Base-by-base conservation (phyloP, 2,329 filamentous ascomycete species). In the Westerdykella aurantiaca region DNA sequence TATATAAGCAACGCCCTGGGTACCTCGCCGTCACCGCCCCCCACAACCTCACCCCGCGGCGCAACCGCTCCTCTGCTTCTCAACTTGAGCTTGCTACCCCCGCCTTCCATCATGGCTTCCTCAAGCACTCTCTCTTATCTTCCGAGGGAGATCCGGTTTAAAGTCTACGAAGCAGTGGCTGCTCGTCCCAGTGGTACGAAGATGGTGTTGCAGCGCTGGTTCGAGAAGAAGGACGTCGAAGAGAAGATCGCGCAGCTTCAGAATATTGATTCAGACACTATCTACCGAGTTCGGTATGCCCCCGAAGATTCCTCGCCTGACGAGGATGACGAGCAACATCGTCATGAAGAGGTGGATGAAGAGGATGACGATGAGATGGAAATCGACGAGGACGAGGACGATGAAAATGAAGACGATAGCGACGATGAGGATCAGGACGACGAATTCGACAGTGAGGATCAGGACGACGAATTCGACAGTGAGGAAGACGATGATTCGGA, bases 61-160 rank as follows among this genome's bases (percentile, higher is more conserved):
- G 10, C 25, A 29, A 29, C 25, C 25, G 25, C 25, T 29, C 7
- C 25, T 29, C 25, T 29, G 9, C 11, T 29, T 29, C 25, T 29
- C 25, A 29, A 10, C 11, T 7, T 10, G 25, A 29, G 11, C 7
- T 7, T 12, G 11, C 25, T 5, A 12, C 25, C 25, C 25, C 25
- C 9, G 25, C 25, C 25, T 12, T 29, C 25, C 25, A 7, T 29
- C 25, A 29, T 29, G 25, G 25, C 25, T 29, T 9, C 25, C 25
- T 29, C 33, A 18, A 13, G 40, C 7, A 43, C 43, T 14, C 43
- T 66, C 21, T 49, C 58, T 44, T 39, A 17, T 40, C 50, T 65
- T 9, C 63, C 64, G 3, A 51, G 64, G 38, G 64, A 67, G 50
- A 38, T 66, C 18, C 60, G 63, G 31, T 53, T 64, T 38, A 41